Percentiles rank a stretch among this genome's conserved stretches.
These are phyloP conservation scores for Boletus vermiculosoides DNA, from an alignment of 768 basidiomycete species.

Conservation along the genomic window DNA sequence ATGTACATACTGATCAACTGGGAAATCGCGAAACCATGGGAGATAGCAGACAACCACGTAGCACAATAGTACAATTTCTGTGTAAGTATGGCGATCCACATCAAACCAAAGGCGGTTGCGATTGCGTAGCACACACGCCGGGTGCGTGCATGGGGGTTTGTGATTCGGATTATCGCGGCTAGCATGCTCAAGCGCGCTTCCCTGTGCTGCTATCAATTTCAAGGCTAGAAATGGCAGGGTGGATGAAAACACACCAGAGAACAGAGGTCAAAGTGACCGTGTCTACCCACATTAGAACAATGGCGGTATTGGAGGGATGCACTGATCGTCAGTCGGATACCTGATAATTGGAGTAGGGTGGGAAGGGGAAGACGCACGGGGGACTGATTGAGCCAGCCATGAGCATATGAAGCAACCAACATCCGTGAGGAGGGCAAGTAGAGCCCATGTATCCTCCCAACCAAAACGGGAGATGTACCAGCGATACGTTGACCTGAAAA, in stretches of 20 bases:
- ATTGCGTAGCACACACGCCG: not conserved
- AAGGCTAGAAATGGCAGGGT: not conserved
- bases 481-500: constrained; percentile 16
- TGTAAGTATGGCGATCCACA: constrained; percentile 11
- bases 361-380: constrained; percentile 1
- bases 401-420: constrained; percentile 1
- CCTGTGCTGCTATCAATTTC: constrained; percentile 1
- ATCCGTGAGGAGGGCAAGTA: constrained; percentile 17
- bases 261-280: constrained; percentile 3
- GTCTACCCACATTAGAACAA: constrained; percentile 5
- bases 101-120: constrained; percentile 11
- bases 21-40: constrained; percentile 1
- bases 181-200: constrained; percentile 21
- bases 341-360: not conserved
- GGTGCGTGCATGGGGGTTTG: not conserved
- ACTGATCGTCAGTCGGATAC: not conserved
- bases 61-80: constrained; percentile 7
- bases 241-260: constrained; percentile 9
- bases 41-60: not conserved
- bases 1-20: constrained; percentile 17
- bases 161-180: constrained; percentile 6
- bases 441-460: constrained; percentile 19
- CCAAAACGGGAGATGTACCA: constrained; percentile 16
- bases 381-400: constrained; percentile 5
- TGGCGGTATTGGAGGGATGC: not conserved